A percentile compares a stretch with the other conserved stretches of the same genome.
Evolutionary conservation across 2,329 filamentous ascomycete species (phyloP).

Genomic region (Diaporthe australafricana): DNA sequence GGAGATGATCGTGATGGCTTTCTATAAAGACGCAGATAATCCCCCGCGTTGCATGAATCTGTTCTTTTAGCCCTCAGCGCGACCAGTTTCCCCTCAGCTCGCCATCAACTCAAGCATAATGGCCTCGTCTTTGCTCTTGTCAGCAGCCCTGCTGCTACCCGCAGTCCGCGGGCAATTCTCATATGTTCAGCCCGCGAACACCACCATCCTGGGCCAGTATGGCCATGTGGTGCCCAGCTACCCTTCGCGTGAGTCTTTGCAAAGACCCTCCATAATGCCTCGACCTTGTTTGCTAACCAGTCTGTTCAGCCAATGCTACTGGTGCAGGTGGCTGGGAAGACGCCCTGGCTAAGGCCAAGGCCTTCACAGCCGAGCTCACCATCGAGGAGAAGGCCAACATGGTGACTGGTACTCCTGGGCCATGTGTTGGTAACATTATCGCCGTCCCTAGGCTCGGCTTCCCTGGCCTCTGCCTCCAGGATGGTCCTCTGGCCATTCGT

Average conservation of each 20-base stretch:
- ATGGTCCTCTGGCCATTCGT: conserved; percentile 76
- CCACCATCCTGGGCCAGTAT: conserved; percentile 53
- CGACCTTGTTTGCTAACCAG: background rate
- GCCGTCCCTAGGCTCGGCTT: conserved; percentile 67
- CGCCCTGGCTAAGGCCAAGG: conserved; percentile 50
- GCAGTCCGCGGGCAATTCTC: conserved; percentile 45
- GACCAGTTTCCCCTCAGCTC: conserved; percentile 16
- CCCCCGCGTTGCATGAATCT: conserved; percentile 1
- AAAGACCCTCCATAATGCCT: conserved; percentile 36
- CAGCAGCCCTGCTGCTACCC: conserved; percentile 32
- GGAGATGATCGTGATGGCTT: background rate
- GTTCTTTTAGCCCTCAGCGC: conserved; percentile 17
- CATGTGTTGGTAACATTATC: conserved; percentile 49
- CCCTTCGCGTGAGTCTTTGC: conserved; percentile 50
- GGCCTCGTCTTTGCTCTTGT: conserved; percentile 31
- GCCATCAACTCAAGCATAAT: conserved; percentile 25
- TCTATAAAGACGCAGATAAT: conserved; percentile 5
- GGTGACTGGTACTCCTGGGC: conserved; percentile 39
- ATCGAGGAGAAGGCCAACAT: conserved; percentile 67
- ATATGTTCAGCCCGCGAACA: conserved; percentile 55
- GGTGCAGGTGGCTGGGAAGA: conserved; percentile 50
- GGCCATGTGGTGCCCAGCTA: conserved; percentile 51
- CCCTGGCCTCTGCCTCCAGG: conserved; percentile 73
- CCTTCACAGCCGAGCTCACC: conserved; percentile 73
- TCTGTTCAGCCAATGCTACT: conserved; percentile 48